Evolutionary conservation across 768 basidiomycete genomes (phyloP).

Genomic region (Pleurotus citrinopileatus): DNA sequence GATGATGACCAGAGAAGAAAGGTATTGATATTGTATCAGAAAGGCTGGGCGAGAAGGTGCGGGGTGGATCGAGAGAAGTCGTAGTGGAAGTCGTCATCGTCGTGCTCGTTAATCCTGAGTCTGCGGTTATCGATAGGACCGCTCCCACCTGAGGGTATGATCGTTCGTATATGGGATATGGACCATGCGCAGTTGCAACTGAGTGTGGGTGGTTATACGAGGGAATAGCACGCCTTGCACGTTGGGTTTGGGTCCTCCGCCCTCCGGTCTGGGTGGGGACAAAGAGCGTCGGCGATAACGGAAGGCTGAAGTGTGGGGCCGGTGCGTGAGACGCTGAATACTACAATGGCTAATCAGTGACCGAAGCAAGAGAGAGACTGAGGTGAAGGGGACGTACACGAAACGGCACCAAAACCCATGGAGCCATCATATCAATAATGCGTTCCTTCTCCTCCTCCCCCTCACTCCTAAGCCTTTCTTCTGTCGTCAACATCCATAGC

Average conservation of each 20-base stretch:
- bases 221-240: not conserved
- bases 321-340: slow-evolving; percentile 62
- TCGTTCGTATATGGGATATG: slow-evolving; percentile 44
- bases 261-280: slow-evolving; percentile 5
- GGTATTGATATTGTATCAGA: slow-evolving; percentile 24
- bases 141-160: slow-evolving; percentile 21
- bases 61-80: slow-evolving; percentile 11
- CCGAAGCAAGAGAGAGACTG: slow-evolving; percentile 9
- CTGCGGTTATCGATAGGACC: slow-evolving; percentile 22
- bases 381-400: slow-evolving; percentile 31
- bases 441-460: slow-evolving; percentile 22
- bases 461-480: slow-evolving; percentile 29
- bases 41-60: slow-evolving; percentile 18
- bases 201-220: slow-evolving; percentile 18
- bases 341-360: slow-evolving; percentile 20
- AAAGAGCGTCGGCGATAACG: slow-evolving; percentile 30
- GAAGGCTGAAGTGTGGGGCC: slow-evolving; percentile 56
- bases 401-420: slow-evolving; percentile 47
- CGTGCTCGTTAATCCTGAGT: not conserved
- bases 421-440: slow-evolving; percentile 33
- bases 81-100: not conserved
- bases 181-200: slow-evolving; percentile 35
- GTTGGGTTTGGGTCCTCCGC: not conserved
- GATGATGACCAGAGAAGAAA: slow-evolving; percentile 29
- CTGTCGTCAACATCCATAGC: slow-evolving; percentile 49